These are phyloP conservation scores for Zelonia costaricensis DNA, from an alignment of 208 protist species.

Conservation along the genomic window DNA sequence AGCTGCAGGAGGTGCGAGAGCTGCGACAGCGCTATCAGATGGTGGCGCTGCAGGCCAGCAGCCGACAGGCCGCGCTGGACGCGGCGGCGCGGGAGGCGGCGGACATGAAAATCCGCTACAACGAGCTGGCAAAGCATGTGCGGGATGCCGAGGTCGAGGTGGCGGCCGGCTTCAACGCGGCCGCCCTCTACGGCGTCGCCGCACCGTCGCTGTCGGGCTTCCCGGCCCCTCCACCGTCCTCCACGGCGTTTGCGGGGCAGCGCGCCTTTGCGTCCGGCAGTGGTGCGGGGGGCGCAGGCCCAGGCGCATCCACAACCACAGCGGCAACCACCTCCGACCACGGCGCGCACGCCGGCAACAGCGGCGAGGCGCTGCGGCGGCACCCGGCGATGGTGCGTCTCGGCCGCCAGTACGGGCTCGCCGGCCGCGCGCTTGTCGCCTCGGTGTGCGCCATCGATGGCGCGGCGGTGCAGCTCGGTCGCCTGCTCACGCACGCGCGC, in stretches of 20 bases:
- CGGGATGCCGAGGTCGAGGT: conserved; percentile 40
- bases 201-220: no score
- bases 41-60: conserved; percentile 36
- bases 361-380: conserved; percentile 12
- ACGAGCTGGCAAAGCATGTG: conserved; percentile 40
- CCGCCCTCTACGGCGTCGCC: background rate
- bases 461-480: conserved; percentile 29
- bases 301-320: no score
- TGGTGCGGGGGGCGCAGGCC: background rate
- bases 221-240: conserved; percentile 1
- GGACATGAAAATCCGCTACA: conserved; percentile 53
- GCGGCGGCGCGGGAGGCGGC: conserved; percentile 39
- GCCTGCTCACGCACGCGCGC: conserved; percentile 27
- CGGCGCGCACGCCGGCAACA: background rate
- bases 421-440: conserved; percentile 6
- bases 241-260: background rate
- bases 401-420: conserved; percentile 15
- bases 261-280: background rate
- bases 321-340: no score
- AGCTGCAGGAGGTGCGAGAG: conserved; percentile 22
- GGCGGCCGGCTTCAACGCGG: conserved; percentile 34
- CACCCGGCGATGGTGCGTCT: conserved; percentile 21
- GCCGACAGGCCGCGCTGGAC: conserved; percentile 50
- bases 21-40: conserved; percentile 25
- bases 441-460: conserved; percentile 30